A percentile compares a stretch with the other conserved stretches of the same genome.
Conservation (phyloP, 345 rosid genomes). For the Sisymbrium irio region DNA sequence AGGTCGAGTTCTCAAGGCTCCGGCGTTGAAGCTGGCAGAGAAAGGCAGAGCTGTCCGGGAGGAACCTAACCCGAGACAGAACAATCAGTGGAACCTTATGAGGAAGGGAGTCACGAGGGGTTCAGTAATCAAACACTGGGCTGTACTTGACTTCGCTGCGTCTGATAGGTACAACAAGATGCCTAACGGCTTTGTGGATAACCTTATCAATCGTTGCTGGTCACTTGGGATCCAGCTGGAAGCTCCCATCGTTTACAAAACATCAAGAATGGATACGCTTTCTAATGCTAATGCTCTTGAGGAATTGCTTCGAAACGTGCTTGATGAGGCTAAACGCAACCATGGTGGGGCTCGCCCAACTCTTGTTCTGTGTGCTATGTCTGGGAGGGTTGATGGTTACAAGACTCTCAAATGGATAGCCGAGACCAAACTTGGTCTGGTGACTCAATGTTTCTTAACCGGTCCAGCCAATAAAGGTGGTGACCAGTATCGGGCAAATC, state of each 20-base stretch:
- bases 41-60: constrained; percentile 40
- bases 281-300: constrained; percentile 38
- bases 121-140: constrained; percentile 64
- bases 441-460: constrained; percentile 84
- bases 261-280: constrained; percentile 46
- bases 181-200: constrained; percentile 34
- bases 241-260: constrained; percentile 33
- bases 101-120: constrained; percentile 60
- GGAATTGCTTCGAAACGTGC: constrained; percentile 43
- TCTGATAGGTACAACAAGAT: constrained; percentile 31
- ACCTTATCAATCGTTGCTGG: constrained; percentile 44
- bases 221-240: constrained; percentile 61
- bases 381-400: constrained; percentile 55
- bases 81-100: constrained; percentile 76
- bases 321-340: constrained; percentile 28
- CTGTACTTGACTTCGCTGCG: constrained; percentile 61
- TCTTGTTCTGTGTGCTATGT: constrained; percentile 77
- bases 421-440: constrained; percentile 75
- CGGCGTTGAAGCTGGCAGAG: constrained; percentile 53
- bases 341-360: constrained; percentile 42
- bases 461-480: constrained; percentile 34
- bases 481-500: constrained; percentile 75
- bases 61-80: constrained; percentile 43
- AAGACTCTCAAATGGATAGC: constrained; percentile 81
- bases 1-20: constrained; percentile 78